Conservation (phyloP, 2,329 filamentous ascomycete species). For the Diaporthe citri region DNA sequence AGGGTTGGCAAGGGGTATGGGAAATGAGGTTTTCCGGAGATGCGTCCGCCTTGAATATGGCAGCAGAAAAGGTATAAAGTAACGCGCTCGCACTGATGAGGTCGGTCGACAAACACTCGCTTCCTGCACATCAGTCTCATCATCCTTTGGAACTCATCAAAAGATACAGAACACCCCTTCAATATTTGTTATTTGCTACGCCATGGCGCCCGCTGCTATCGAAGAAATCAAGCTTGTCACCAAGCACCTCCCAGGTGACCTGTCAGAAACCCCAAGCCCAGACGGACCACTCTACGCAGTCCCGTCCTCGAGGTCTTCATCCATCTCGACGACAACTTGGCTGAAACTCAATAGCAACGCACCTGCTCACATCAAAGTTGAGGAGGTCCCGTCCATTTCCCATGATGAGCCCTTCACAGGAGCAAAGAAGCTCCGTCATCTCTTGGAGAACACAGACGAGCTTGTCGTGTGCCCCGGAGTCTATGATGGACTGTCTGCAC, state of each 20-base stretch:
- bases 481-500: constrained; percentile 72
- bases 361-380: constrained; percentile 25
- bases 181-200: neutral
- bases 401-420: constrained; percentile 38
- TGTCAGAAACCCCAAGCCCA: constrained; percentile 36
- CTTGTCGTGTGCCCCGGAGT: constrained; percentile 70
- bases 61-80: neutral
- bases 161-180: neutral
- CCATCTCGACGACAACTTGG: constrained; percentile 32
- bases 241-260: constrained; percentile 11
- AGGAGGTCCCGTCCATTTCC: neutral
- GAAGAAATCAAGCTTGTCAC: constrained; percentile 25
- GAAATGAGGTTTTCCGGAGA: no score
- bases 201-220: constrained; percentile 28
- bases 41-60: neutral
- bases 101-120: neutral
- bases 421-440: constrained; percentile 40
- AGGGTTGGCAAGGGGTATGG: neutral
- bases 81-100: neutral
- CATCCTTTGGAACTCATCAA: neutral
- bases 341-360: constrained; percentile 39
- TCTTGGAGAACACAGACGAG: constrained; percentile 50
- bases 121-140: neutral
- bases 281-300: constrained; percentile 34
- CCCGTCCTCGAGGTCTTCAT: neutral